Conservation (phyloP, 2,329 filamentous ascomycete species). For the Colletotrichum sp. region DNA sequence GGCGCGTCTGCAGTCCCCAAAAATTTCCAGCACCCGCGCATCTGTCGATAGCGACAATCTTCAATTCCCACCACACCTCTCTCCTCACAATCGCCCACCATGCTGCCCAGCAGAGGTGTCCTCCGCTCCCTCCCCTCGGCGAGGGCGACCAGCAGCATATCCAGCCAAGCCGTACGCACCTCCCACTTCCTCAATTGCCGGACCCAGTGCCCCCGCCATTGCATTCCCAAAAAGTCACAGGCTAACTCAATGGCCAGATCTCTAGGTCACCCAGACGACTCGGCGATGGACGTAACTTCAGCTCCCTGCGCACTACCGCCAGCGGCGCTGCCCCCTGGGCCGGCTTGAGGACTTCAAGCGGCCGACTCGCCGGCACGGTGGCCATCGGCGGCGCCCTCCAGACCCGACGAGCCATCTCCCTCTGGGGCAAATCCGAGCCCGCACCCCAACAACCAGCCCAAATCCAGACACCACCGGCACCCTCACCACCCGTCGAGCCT, state of each 20-base stretch:
- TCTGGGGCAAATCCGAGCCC: conserved; percentile 22
- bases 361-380: conserved; percentile 26
- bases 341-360: not conserved
- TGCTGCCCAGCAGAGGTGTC: conserved; percentile 52
- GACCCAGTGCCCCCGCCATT: not conserved
- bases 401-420: conserved; percentile 12
- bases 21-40: conserved; percentile 30
- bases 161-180: conserved; percentile 31
- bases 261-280: conserved; percentile 30
- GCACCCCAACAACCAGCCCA: conserved; percentile 11
- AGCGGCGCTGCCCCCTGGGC: not conserved
- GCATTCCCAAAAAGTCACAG: not conserved
- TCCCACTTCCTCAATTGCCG: not conserved
- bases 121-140: conserved; percentile 41
- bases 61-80: conserved; percentile 20
- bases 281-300: conserved; percentile 38
- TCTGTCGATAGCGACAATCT: not conserved
- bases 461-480: conserved; percentile 22
- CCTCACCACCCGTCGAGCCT: not conserved
- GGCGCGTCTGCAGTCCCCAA: conserved; percentile 27
- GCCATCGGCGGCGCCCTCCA: conserved; percentile 30
- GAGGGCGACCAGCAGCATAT: conserved; percentile 28
- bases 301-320: conserved; percentile 22
- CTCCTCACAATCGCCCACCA: conserved; percentile 29
- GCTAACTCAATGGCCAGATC: conserved; percentile 16